Evolutionary conservation across 805 yeast genomes (phyloP).

Genomic region (Blastobotrys chiropterorum): DNA sequence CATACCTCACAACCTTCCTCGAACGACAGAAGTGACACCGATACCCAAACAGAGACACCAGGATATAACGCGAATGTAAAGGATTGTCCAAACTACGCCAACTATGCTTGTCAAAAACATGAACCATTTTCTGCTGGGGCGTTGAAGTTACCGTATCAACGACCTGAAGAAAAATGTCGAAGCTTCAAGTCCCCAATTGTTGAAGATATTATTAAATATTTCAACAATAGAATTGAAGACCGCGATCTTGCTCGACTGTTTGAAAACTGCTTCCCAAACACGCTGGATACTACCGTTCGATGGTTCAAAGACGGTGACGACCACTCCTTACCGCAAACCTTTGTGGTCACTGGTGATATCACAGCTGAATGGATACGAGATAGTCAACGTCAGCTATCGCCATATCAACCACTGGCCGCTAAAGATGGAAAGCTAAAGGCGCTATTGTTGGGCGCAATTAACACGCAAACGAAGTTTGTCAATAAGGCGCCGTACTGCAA

Average conservation of each 20-base stretch:
- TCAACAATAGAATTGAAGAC: constrained; percentile 45
- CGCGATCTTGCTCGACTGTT: constrained; percentile 66
- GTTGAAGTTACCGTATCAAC: constrained; percentile 57
- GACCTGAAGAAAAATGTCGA: constrained; percentile 68
- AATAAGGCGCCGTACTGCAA: constrained; percentile 72
- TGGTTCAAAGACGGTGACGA: constrained; percentile 44
- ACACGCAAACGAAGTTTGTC: constrained; percentile 66
- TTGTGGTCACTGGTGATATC: constrained; percentile 86
- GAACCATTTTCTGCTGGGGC: constrained; percentile 54
- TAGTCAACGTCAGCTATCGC: constrained; percentile 74
- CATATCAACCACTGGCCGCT: constrained; percentile 57
- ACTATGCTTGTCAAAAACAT: constrained; percentile 51
- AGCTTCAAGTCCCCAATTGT: constrained; percentile 61
- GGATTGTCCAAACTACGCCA: constrained; percentile 56
- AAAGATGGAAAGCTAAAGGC: constrained; percentile 44
- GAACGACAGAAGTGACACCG: not conserved
- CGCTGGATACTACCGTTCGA: constrained; percentile 78
- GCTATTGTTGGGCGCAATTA: constrained; percentile 70
- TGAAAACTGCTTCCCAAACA: constrained; percentile 82
- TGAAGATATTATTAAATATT: constrained; percentile 51
- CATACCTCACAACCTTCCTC: not conserved
- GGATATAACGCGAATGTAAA: not conserved
- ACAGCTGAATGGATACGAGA: constrained; percentile 93
- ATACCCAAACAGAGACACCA: not conserved
- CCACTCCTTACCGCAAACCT: constrained; percentile 46